Conservation (phyloP, 371 early-diverging fungal species). For the Catenaria anguillulae region DNA sequence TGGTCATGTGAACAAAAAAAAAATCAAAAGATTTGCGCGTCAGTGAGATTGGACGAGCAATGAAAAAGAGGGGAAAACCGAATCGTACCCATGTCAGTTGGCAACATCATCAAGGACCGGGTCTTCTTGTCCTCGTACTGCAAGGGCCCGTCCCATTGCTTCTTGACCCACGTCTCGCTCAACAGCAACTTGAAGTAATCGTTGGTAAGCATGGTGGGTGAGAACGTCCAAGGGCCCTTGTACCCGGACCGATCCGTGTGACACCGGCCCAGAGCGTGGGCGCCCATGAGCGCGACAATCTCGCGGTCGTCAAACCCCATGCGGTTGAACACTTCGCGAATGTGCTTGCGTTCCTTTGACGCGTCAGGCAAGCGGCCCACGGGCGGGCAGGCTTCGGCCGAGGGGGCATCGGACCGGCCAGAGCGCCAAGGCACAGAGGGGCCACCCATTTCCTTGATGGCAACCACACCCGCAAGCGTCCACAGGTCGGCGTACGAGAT, state of each 20-base stretch:
- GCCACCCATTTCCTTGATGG: conserved; percentile 57
- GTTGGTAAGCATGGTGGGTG: conserved; percentile 77
- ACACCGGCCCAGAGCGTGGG: conserved; percentile 86
- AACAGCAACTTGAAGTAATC: conserved; percentile 66
- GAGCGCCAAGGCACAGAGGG: conserved; percentile 3
- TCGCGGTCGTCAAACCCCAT: conserved; percentile 84
- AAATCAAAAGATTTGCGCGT: too few species aligned
- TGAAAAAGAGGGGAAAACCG: too few species aligned
- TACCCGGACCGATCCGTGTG: conserved; percentile 78
- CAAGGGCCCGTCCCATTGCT: conserved; percentile 62
- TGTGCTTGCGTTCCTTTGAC: conserved; percentile 46
- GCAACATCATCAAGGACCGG: conserved; percentile 34
- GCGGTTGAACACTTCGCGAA: conserved; percentile 65
- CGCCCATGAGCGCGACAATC: conserved; percentile 78
- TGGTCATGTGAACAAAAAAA: too few species aligned
- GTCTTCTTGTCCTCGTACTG: conserved; percentile 66
- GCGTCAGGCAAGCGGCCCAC: conserved; percentile 82
- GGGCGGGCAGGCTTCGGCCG: conserved; percentile 43
- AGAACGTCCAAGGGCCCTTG: conserved; percentile 76
- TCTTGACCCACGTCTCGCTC: conserved; percentile 27
- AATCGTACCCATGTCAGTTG: conserved; percentile 76
- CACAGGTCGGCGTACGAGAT: conserved; percentile 85
- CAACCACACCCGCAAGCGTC: conserved; percentile 80
- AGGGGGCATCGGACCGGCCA: conserved; percentile 46
- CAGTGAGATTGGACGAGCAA: conserved; percentile 34